Evolutionary conservation across 768 basidiomycete species (phyloP), one percentile per base, ranked within the genome.

Genomic region (Scleroderma bovista): DNA sequence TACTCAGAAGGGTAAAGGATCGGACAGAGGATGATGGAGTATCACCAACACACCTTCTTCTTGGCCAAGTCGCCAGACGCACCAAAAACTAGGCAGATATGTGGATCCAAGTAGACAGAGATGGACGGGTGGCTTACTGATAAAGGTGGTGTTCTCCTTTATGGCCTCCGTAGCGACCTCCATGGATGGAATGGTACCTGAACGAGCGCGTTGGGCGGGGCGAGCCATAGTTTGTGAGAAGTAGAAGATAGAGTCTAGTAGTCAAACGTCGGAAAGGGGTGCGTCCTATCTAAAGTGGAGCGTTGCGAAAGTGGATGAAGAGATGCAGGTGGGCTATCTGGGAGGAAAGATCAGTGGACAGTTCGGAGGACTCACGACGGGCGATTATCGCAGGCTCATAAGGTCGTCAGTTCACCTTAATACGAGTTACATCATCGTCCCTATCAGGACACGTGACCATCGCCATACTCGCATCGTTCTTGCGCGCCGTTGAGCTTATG

Each of bases 51-150:
- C 44, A 83, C 93, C 81, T 99, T 99, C 75, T 99, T 99, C 86
- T 96, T 95, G 55, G 95, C 95, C 41, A 99, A 77, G 75, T 99
- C 95, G 36, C 95, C 95, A 49, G 92, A 94, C 3, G 95, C 95
- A 50, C 95, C 95, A 53, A 94, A 81, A 47, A 98, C 94, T 93
- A 63, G 10, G 48, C 34, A 1, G 26, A 46, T 33, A 33, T 43
- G 33, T 34, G 31, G 46, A 51, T 55, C 60, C 51, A 59, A 46
- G 43, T 43, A 34, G 47, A 32, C 15, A 48, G 26, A 17, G 11
- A 22, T 12, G 51, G 51, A 56, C 61, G 58, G 57, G 51, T 26
- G 24, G 10, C 83, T 60, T 56, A 88, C 92, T 92, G 60, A 95
- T 72, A 72, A 96, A 83, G 74, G 91, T 66, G 17, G 92, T 93